Base-by-base conservation (phyloP, 2,329 filamentous ascomycete genomes). In the Gyromitra esculenta region DNA sequence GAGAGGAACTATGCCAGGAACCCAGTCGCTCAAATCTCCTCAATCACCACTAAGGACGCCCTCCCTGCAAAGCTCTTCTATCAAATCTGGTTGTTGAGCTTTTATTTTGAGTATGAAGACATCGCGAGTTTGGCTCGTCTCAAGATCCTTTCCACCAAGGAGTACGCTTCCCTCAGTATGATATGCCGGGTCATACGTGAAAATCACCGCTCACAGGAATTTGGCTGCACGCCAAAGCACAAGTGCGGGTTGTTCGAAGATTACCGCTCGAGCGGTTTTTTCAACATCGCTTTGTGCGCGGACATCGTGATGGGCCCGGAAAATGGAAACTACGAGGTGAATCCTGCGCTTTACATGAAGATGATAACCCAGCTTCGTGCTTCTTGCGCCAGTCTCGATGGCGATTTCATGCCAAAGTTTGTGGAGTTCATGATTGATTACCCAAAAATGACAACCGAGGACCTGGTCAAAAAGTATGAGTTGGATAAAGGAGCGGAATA, bases 401-500 rank as follows among this genome's bases (percentile, higher is more conserved):
- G 66, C n/a, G 66, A 39, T 4, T 69, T 69, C 11, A 7, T 69
- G 2, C 41, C n/a, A 6, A 60, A 13, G 2, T n/a, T 69, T 7
- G 41, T 59, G 31, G 54, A 69, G 5, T 69, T 69, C 18, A 69
- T 69, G 66, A 15, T 48, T 5, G 66, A 69, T 25, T 69, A 69
- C n/a, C 66, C 66, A 9, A 39, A 9, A 43, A 69, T 60, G 66
- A 41, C 54, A 0, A 69, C 54, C 1, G 66, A 48, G 31, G 54
- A 69, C n/a, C 35, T 69, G 6, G 43, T 60, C 9, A 13, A 39
- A 43, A 69, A 60, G 21, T 69, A 69, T 60, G 8, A 41, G 2
- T 41, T 69, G 9, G 31, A 60, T 1, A 69, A 31, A 60, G 66
- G 66, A 9, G 66, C 66, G 15, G 54, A 69, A n/a, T 69, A 4